A percentile compares a stretch with the other conserved stretches of the same genome.
These are phyloP conservation scores for Cylindrodendrum hubeiense DNA, from an alignment of 2,329 filamentous ascomycete species.

Conservation along the genomic window DNA sequence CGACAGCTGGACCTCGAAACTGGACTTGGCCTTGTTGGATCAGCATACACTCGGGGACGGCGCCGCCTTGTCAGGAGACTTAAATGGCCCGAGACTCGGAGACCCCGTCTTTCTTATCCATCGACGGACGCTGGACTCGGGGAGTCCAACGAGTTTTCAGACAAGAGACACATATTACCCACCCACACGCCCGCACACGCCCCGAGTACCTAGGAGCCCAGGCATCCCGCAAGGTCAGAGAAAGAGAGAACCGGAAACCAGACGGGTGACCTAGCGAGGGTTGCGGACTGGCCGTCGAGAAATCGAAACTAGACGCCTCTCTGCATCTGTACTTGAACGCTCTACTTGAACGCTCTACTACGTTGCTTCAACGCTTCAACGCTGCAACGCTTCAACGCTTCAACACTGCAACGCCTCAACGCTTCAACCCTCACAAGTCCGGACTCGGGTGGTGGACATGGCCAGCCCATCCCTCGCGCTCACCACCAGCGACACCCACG, in stretches of 20 bases:
- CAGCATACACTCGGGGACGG: not conserved
- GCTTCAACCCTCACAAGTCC: not conserved
- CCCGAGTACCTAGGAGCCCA: too few relatives aligned
- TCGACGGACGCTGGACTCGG: not conserved
- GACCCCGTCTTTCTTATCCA: not conserved
- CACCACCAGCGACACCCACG: constrained; percentile 22
- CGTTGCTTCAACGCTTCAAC: too few relatives aligned
- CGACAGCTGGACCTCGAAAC: constrained; percentile 15
- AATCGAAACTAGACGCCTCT: not conserved
- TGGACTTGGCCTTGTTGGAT: constrained; percentile 7
- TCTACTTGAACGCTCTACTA: too few relatives aligned
- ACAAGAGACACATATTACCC: too few relatives aligned
- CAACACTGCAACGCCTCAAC: not conserved
- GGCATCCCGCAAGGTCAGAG: too few relatives aligned
- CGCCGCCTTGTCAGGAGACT: constrained; percentile 3
- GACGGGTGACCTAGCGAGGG: not conserved
- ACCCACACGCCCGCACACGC: not conserved
- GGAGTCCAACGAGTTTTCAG: not conserved
- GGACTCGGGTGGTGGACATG: constrained; percentile 30
- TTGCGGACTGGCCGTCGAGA: not conserved
- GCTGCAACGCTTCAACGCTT: too few relatives aligned
- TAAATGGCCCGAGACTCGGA: not conserved
- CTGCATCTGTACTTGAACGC: too few relatives aligned
- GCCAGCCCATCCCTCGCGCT: constrained; percentile 22
- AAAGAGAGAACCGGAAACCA: not conserved